phyloP scores from a whole-genome alignment of 176 grass and related monocot species.

The Panicum miliaceum region DNA sequence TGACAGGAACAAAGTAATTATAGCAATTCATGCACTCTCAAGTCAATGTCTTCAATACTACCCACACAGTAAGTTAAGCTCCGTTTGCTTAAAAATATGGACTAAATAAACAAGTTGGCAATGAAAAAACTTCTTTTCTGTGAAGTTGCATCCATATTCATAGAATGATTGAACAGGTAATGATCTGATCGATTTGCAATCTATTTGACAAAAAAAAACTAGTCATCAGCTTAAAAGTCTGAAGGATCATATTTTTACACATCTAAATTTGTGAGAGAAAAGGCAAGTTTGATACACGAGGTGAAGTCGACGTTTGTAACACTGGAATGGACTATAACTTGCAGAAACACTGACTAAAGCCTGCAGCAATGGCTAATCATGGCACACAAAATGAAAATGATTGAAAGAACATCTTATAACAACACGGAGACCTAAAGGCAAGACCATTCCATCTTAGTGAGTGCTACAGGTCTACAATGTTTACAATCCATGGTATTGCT shows the following conservation, averaged over 20 bases:
- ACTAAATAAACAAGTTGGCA: slow-evolving; percentile 5
- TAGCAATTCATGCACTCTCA: neutral
- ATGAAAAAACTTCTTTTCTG: neutral
- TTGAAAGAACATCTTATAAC: neutral
- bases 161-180: neutral
- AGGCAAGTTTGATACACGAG: neutral
- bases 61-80: neutral
- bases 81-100: neutral
- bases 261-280: neutral
- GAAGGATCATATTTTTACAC: neutral
- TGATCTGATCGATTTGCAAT: neutral
- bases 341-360: neutral
- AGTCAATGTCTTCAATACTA: slow-evolving; percentile 22
- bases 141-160: neutral
- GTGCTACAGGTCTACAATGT: neutral
- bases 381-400: neutral
- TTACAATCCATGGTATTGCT: neutral
- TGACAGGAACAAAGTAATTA: neutral
- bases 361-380: neutral
- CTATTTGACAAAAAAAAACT: neutral
- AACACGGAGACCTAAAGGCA: neutral
- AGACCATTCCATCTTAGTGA: neutral
- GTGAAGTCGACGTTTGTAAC: neutral
- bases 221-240: neutral
- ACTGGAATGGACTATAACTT: neutral